A percentile compares a stretch with the other conserved stretches of the same genome.
Conservation (phyloP, 2,329 filamentous ascomycete genomes). For the Cladosporium sp. region DNA sequence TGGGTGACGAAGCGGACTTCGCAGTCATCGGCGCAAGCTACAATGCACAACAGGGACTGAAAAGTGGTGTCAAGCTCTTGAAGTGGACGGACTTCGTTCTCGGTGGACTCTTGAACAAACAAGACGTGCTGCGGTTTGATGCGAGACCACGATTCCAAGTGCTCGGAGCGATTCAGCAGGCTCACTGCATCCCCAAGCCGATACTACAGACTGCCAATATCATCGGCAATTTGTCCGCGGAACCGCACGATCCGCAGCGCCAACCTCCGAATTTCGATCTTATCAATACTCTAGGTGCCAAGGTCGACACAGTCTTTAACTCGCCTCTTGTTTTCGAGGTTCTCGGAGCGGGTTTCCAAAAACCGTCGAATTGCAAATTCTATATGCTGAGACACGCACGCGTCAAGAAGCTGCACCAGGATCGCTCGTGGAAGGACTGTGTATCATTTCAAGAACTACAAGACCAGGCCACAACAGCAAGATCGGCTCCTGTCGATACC, state of each 20-base stretch:
- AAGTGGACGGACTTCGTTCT: constrained; percentile 80
- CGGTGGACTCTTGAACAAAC: constrained; percentile 72
- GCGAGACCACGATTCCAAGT: constrained; percentile 65
- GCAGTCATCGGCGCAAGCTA: constrained; percentile 75
- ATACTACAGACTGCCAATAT: constrained; percentile 49
- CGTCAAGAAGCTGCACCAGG: constrained; percentile 75
- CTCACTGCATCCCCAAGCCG: constrained; percentile 49
- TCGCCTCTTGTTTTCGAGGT: constrained; percentile 77
- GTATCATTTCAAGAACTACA: constrained; percentile 72
- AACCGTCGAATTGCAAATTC: constrained; percentile 66
- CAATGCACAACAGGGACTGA: constrained; percentile 63
- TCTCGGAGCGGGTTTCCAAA: constrained; percentile 77
- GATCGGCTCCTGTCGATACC: constrained; percentile 51
- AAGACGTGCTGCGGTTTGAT: constrained; percentile 55
- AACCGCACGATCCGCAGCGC: constrained; percentile 32
- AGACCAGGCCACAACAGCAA: constrained; percentile 61
- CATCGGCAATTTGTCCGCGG: constrained; percentile 43
- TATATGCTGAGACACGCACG: constrained; percentile 76
- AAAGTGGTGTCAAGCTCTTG: constrained; percentile 51
- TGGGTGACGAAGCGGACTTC: constrained; percentile 84
- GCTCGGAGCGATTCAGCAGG: constrained; percentile 57
- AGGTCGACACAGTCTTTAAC: constrained; percentile 61
- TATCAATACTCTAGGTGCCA: constrained; percentile 11
- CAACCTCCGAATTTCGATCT: constrained; percentile 29
- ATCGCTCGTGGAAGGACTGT: constrained; percentile 69